Base-by-base conservation (phyloP, 495 filamentous ascomycete genomes). In the Aspergillus bridgeri region DNA sequence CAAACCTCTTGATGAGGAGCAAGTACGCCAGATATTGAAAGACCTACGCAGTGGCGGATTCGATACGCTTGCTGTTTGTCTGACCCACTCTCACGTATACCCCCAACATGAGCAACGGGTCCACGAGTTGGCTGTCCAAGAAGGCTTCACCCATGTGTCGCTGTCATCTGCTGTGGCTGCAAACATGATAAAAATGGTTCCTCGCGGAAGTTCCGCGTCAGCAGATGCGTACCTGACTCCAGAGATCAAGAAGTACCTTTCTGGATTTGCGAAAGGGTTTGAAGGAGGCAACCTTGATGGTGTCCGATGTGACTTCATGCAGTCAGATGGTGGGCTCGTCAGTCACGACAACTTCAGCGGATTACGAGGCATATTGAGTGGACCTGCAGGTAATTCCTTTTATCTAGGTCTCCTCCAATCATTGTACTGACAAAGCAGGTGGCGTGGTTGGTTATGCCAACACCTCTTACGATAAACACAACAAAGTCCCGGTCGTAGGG, bases 201-300 rank as follows among this genome's bases (percentile, higher is more conserved):
- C 93, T 24, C 79, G 94, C 53, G 93, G 91, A 11, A 97, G 92
- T 7, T 96, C 90, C n/a, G 90, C 94, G 9, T 94, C 91, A 24
- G 94, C 93, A 6, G 94, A 98, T 75, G 94, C 94, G 5, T 98
- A 98, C 67, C 80, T 98, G 5, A 98, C 94, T 2, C 94, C 94
- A 0, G 89, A 92, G 7, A 98, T 98, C 65, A 91, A 91, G 69
- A 91, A 92, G 69, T 98, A 98, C 69, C 94, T 98, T 62, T 79
- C 85, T 24, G 92, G 92, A 3, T 97, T 98, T 61, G 85, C 89
- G 50, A 66, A 75, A 0, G 82, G 81, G 43, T 86, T 86, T 51
- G 70, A 80, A 57, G 81, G 79, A 17, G 80, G 76, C 9, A 75
- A 68, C 1, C 75, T 82, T 29, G 74, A 77, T 42, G 68, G 72